Evolutionary conservation across 495 filamentous ascomycete genomes (phyloP), one percentile per base, ranked within the genome.

Genomic region (Penicillium mononematosum): DNA sequence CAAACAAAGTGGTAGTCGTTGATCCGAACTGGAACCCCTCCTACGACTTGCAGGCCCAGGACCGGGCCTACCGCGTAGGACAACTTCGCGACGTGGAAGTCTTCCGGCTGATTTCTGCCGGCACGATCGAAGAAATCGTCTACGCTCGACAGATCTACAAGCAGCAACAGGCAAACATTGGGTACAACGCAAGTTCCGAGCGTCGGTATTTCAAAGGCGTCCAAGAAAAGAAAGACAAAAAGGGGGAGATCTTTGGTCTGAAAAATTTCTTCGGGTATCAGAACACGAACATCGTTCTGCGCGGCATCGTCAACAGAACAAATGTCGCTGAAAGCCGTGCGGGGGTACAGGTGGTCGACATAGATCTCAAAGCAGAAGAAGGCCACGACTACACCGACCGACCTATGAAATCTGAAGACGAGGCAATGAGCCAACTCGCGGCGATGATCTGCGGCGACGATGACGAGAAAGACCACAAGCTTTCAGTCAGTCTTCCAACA

Each of bases 81-180:
- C 94, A 98, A 72, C 80, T 83, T 1, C 83, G 94, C 5, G 91
- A 98, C 63, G 94, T 98, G 5, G 95, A 98, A 64, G 95, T 98
- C 10, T 98, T 96, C 73, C 87, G 94, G 14, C 83, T 98, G 25
- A 85, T 98, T n/a, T 92, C 87, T 7, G 86, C 88, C 0, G 94
- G 94, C 16, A 98, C 95, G 0, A 92, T 98, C 53, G 94, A 98
- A 65, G 94, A 98, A 71, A 96, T 96, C 58, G 90, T 96, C 34
- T 98, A 98, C 64, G 94, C 94, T 0, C 83, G 94, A 10, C 94
- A 98, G 65, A 96, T 98, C 54, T 98, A 98, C 77, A 98, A 98
- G 68, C 94, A 98, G 66, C 94, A 98, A 64, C 94, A 98, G 68
- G 94, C 94, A 3, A 97, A 96, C 63, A 98, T 98, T 49, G 94